Evolutionary conservation across 2,329 filamentous ascomycete species (phyloP).

Genomic region (Claviceps pazoutovae): DNA sequence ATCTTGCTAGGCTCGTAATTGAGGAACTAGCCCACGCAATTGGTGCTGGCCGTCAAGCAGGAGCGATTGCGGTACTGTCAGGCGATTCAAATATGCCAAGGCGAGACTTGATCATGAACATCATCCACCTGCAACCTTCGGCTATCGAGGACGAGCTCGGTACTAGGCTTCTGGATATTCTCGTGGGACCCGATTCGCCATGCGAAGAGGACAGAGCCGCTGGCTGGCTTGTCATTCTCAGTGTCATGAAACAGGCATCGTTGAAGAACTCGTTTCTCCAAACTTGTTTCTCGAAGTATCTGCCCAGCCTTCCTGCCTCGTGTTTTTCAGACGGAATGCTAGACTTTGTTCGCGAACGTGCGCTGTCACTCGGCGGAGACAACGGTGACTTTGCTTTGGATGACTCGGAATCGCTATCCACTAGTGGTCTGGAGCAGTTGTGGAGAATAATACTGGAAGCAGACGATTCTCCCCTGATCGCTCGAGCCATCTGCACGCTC

Average conservation of each 20-base stretch:
- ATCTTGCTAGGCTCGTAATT: slow-evolving; percentile 46
- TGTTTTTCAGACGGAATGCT: slow-evolving; percentile 49
- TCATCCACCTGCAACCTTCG: slow-evolving; percentile 47
- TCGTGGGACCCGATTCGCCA: slow-evolving; percentile 52
- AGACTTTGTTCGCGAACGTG: slow-evolving; percentile 43
- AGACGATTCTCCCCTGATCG: slow-evolving; percentile 50
- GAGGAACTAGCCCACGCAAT: slow-evolving; percentile 49
- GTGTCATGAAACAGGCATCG: slow-evolving; percentile 24
- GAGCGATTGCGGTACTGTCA: slow-evolving; percentile 30
- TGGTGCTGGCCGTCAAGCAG: slow-evolving; percentile 14
- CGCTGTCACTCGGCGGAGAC: slow-evolving; percentile 34
- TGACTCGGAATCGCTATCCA: slow-evolving; percentile 36
- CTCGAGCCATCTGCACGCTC: slow-evolving; percentile 53
- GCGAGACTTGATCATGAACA: slow-evolving; percentile 40
- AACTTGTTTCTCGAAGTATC: slow-evolving; percentile 38
- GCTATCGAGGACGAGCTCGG: slow-evolving; percentile 50
- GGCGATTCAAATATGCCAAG: slow-evolving; percentile 36
- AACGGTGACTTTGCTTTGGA: slow-evolving; percentile 32
- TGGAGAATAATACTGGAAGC: slow-evolving; percentile 70
- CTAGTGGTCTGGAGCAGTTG: slow-evolving; percentile 52
- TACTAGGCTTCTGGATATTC: slow-evolving; percentile 53
- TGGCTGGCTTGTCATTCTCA: slow-evolving; percentile 56
- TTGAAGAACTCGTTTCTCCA: slow-evolving; percentile 42
- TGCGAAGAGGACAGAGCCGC: slow-evolving; percentile 46
- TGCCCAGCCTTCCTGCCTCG: slow-evolving; percentile 41